Base-by-base conservation (phyloP, 805 yeast species). In the Barnettozyma salicaria region DNA sequence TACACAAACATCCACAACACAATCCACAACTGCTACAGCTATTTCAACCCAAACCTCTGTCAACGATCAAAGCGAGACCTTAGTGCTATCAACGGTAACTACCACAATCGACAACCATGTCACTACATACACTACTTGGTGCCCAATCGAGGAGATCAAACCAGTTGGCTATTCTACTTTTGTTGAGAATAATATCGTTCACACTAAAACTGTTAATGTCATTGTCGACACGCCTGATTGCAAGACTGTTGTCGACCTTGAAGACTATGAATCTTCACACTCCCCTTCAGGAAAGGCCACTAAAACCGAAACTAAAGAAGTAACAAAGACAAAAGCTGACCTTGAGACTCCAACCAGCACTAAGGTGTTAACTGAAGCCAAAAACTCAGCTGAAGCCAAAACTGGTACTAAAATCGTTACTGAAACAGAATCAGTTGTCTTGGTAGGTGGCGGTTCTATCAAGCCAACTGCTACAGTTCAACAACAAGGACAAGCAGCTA, bases 361-460 rank as follows among this genome's bases (percentile, higher is more conserved):
- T 57, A 75, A 86, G 49, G 82, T 85, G 53, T 80, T 85, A 48
- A 80, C 81, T 26, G 24, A 21, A 10, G 18, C 29, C 13, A 18
- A 7, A 12, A 17, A 25, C 5, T n/a, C 10, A 10, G 12, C 27
- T 18, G 29, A 27, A 6, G 10, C 14, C 11, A 25, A 30, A 22
- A 21, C 20, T 17, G 26, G 17, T 8, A 14, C 34, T 4, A 37
- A n/a, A n/a, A n/a, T n/a, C n/a, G n/a, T n/a, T n/a, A n/a, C n/a
- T n/a, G n/a, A n/a, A n/a, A n/a, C n/a, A n/a, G n/a, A n/a, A n/a
- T n/a, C n/a, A n/a, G n/a, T 35, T 8, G 39, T 39, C 9, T 20
- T 32, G 62, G 80, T 82, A 45, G 68, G 87, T 50, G 96, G 87
- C 61, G 96, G 35, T 30, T 14, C 26, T 0, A 19, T 31, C 8